phyloP scores from a whole-genome alignment of 768 basidiomycete species.

The Neoboletus magnificus region DNA sequence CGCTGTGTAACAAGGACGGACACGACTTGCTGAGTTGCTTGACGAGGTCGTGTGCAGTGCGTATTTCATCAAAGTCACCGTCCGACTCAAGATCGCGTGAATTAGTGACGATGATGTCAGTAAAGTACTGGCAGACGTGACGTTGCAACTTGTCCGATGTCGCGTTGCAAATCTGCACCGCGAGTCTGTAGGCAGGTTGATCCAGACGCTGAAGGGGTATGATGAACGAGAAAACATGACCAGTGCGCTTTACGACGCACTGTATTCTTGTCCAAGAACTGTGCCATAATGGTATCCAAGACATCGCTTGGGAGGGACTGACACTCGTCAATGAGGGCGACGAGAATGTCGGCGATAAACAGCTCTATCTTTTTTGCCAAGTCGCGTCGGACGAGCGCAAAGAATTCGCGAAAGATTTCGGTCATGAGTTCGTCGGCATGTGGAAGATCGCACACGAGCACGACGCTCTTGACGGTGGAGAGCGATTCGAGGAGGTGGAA shows the following conservation, averaged over 20 bases:
- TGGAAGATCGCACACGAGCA: constrained; percentile 89
- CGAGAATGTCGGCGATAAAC: constrained; percentile 85
- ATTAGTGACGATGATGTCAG: constrained; percentile 73
- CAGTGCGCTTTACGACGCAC: constrained; percentile 39
- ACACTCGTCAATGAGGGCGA: constrained; percentile 86
- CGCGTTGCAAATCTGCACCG: constrained; percentile 79
- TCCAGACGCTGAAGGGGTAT: constrained; percentile 50
- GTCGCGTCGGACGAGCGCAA: constrained; percentile 71
- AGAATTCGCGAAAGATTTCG: constrained; percentile 81
- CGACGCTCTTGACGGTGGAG: constrained; percentile 91
- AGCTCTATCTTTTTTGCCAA: constrained; percentile 79
- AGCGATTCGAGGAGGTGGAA: constrained; percentile 93
- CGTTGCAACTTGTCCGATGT: constrained; percentile 86
- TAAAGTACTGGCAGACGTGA: constrained; percentile 88
- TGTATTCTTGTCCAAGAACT: constrained; percentile 78
- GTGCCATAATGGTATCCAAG: constrained; percentile 76
- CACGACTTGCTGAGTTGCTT: constrained; percentile 76
- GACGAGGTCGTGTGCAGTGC: constrained; percentile 80
- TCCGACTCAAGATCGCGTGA: constrained; percentile 51
- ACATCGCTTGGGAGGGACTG: constrained; percentile 73
- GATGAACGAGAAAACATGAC: background rate
- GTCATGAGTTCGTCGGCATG: constrained; percentile 80
- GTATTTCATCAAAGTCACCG: constrained; percentile 64
- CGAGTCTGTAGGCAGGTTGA: constrained; percentile 76
- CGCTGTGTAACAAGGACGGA: constrained; percentile 80